Conservation (phyloP, 192 early-diverging fungal species). For the Paraglomus brasilianum region DNA sequence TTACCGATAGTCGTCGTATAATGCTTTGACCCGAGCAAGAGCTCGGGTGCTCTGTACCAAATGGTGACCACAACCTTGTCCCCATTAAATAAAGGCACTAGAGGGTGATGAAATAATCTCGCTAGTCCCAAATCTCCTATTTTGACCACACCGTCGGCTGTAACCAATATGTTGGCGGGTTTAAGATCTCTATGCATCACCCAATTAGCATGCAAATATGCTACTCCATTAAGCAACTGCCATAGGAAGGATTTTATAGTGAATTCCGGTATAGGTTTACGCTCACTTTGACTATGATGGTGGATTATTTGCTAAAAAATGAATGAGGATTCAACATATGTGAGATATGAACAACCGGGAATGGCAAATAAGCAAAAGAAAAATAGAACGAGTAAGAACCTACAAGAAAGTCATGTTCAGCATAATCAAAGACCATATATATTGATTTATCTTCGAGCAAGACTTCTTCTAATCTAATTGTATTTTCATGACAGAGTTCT, state of each 20-base stretch:
- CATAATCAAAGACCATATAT: constrained; percentile 96
- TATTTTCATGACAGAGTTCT: constrained; percentile 87
- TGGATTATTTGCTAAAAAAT: constrained; percentile 80
- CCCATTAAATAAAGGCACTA: constrained; percentile 76
- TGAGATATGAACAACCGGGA: not conserved
- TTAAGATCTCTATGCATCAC: constrained; percentile 93
- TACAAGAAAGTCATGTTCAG: constrained; percentile 90
- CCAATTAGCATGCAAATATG: constrained; percentile 83
- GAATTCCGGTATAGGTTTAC: constrained; percentile 78
- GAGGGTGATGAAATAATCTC: constrained; percentile 70
- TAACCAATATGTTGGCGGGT: constrained; percentile 89
- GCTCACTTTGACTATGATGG: constrained; percentile 76
- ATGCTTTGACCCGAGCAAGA: constrained; percentile 81
- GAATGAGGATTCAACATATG: no score
- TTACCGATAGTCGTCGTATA: constrained; percentile 81
- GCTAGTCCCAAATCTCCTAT: constrained; percentile 95
- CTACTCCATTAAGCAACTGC: constrained; percentile 88
- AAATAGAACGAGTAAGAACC: constrained; percentile 17
- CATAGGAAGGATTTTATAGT: constrained; percentile 85
- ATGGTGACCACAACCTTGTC: constrained; percentile 92
- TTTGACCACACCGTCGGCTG: constrained; percentile 86
- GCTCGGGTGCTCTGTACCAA: constrained; percentile 95
- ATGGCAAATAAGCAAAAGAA: not conserved
- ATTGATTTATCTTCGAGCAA: constrained; percentile 90
- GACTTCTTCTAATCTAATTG: constrained; percentile 85